phyloP scores from a whole-genome alignment of 2,329 filamentous ascomycete genomes.

The Gaeumannomyces sp. region DNA sequence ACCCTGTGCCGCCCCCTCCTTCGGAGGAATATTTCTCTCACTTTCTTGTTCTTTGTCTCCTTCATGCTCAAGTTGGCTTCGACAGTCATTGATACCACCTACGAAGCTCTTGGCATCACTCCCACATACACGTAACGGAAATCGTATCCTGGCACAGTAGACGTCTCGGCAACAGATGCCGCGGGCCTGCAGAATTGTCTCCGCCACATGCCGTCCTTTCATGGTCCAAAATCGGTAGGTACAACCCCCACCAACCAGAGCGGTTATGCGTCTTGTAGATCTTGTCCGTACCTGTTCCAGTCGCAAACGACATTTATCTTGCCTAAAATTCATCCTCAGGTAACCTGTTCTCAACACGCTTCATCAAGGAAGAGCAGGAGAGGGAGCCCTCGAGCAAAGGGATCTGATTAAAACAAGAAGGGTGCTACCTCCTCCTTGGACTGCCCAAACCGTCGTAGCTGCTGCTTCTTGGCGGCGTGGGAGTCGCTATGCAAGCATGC shows the following conservation, averaged over 20 bases:
- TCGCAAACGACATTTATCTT: too few species aligned
- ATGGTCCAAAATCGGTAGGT: background rate
- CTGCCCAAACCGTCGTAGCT: background rate
- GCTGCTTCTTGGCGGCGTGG: background rate
- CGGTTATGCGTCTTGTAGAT: too few species aligned
- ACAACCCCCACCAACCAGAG: background rate
- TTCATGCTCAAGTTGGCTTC: background rate
- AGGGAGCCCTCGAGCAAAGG: too few species aligned
- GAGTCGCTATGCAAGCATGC: background rate
- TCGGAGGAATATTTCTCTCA: too few species aligned
- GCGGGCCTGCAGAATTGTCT: background rate
- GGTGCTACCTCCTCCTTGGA: too few species aligned
- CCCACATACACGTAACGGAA: background rate
- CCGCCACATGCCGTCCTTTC: background rate
- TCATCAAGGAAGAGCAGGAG: background rate
- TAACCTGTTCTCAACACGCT: background rate
- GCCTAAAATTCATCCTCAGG: too few species aligned
- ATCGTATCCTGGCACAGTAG: background rate
- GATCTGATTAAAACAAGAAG: background rate
- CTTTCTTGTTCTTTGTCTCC: too few species aligned
- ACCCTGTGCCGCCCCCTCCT: too few species aligned
- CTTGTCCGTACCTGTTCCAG: too few species aligned
- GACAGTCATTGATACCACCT: background rate
- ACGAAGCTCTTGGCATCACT: background rate
- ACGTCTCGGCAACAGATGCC: background rate